A percentile compares a stretch with the other conserved stretches of the same genome.
These are phyloP conservation scores for Penicillium taxi DNA, from an alignment of 495 filamentous ascomycete genomes.

Conservation along the genomic window DNA sequence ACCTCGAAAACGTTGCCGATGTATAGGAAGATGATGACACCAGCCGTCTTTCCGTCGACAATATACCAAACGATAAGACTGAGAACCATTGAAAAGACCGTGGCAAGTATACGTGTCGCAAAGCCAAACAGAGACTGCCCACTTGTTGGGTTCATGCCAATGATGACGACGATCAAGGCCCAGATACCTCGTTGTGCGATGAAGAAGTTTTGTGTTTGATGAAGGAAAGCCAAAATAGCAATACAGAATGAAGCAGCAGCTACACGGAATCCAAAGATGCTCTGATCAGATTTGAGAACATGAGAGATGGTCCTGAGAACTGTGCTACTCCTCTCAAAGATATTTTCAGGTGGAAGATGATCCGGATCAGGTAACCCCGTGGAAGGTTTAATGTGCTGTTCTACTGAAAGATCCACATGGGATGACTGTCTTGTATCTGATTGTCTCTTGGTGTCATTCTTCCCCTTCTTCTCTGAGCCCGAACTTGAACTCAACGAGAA, in stretches of 20 bases:
- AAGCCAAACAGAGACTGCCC: conserved; percentile 64
- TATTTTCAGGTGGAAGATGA: conserved; percentile 56
- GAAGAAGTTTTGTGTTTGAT: conserved; percentile 59
- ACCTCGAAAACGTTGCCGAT: conserved; percentile 57
- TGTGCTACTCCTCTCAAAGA: conserved; percentile 49
- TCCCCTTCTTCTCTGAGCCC: no score
- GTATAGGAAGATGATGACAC: conserved; percentile 60
- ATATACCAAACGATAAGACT: conserved; percentile 69
- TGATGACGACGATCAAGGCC: conserved; percentile 69
- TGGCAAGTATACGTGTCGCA: conserved; percentile 56
- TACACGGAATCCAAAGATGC: conserved; percentile 57
- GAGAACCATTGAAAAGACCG: conserved; percentile 48
- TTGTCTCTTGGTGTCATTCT: conserved; percentile 2
- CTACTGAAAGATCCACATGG: conserved; percentile 11
- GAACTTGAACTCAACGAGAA: conserved; percentile 13
- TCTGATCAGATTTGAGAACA: conserved; percentile 24
- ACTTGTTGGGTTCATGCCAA: conserved; percentile 51
- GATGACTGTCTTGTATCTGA: conserved; percentile 16
- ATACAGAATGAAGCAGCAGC: conserved; percentile 63
- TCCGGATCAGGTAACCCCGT: conserved; percentile 51
- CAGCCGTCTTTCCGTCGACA: conserved; percentile 52
- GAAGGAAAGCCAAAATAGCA: conserved; percentile 60
- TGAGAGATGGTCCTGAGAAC: conserved; percentile 19
- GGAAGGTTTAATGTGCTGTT: conserved; percentile 2
- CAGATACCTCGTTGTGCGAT: conserved; percentile 62